Conservation (phyloP, 2,329 filamentous ascomycete genomes). For the Ceratocystis lukuohia region DNA sequence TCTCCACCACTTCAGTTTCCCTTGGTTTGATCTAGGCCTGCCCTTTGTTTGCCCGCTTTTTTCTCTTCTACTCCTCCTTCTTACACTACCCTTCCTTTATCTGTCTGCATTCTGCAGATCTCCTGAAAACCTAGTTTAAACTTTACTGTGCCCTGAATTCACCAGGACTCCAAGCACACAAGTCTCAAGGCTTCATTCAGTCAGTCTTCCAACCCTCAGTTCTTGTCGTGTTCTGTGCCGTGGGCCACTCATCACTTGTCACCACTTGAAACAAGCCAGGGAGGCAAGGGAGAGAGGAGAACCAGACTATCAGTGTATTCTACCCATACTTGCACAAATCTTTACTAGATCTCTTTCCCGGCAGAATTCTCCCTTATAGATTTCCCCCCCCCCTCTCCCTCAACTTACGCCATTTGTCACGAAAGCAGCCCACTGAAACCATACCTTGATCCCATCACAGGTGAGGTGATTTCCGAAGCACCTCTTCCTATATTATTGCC, state of each 20-base stretch:
- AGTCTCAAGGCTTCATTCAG: neutral
- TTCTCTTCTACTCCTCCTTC: neutral
- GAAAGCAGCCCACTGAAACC: slow-evolving; percentile 3
- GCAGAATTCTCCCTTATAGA: neutral
- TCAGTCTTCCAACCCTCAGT: neutral
- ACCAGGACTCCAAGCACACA: too few relatives aligned
- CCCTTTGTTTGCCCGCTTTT: neutral
- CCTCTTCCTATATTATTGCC: slow-evolving; percentile 1
- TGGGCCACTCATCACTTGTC: neutral
- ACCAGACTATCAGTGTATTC: neutral
- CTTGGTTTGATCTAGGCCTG: neutral
- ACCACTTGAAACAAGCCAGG: slow-evolving; percentile 6
- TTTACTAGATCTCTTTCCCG: neutral
- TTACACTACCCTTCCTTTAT: neutral
- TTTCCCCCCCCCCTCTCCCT: neutral
- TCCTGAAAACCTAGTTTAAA: neutral
- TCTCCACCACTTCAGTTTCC: neutral
- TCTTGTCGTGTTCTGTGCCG: neutral
- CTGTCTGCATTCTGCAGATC: slow-evolving; percentile 2
- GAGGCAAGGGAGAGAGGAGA: neutral
- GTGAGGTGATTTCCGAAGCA: slow-evolving; percentile 3
- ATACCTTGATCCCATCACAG: neutral
- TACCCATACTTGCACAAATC: too few relatives aligned
- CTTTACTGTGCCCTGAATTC: neutral
- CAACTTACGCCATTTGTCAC: neutral